Conservation (phyloP, 306 rosid species). For the Mimosa bimucronata region DNA sequence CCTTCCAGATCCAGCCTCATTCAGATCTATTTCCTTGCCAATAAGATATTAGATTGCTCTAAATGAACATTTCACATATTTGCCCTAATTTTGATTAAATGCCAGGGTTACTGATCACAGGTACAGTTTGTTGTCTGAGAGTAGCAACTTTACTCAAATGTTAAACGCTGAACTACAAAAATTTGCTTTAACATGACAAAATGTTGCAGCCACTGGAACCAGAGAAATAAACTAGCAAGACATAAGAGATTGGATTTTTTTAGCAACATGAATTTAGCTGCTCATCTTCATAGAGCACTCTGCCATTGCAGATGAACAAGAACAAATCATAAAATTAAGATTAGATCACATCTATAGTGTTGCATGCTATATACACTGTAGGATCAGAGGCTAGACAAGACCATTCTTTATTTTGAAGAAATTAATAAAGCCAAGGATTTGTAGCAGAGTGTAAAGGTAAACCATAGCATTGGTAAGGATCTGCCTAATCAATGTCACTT, state of each 20-base stretch:
- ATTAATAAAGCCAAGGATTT: not conserved
- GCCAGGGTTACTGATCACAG: not conserved
- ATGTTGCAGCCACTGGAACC: too few species aligned
- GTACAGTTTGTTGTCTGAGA: not conserved
- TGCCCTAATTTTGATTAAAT: not conserved
- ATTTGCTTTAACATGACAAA: too few species aligned
- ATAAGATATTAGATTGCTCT: not conserved
- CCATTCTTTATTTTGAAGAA: slow-evolving; percentile 19
- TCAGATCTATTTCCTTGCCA: not conserved
- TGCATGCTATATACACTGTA: not conserved
- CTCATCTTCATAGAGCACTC: too few species aligned
- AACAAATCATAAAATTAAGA: too few species aligned
- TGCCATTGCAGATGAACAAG: too few species aligned
- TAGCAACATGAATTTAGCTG: too few species aligned
- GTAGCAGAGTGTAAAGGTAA: not conserved
- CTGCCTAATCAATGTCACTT: too few species aligned
- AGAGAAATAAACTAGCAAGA: too few species aligned
- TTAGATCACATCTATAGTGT: too few species aligned
- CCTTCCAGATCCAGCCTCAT: not conserved
- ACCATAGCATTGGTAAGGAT: too few species aligned
- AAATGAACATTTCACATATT: not conserved
- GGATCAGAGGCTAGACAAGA: slow-evolving; percentile 27
- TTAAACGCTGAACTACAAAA: not conserved
- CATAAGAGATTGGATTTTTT: too few species aligned
- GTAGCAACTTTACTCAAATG: not conserved